These are phyloP conservation scores for Teunomyces kruisii DNA, from an alignment of 805 yeast genomes.

Conservation along the genomic window DNA sequence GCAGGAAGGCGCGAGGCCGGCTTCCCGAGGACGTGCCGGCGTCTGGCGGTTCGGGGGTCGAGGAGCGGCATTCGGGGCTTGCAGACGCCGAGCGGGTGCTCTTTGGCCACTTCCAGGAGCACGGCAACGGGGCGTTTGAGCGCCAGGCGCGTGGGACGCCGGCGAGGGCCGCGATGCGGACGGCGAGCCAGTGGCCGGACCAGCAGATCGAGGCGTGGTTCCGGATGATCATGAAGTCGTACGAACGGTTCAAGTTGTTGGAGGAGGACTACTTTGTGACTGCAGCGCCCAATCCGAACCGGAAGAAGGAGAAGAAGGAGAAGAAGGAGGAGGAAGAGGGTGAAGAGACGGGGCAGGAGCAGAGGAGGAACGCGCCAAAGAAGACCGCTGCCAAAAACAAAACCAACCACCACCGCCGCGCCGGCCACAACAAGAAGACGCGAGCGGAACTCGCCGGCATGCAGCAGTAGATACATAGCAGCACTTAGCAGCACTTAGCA, in stretches of 20 bases:
- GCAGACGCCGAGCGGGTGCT: slow-evolving; percentile 54
- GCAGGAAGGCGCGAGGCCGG: slow-evolving; percentile 10
- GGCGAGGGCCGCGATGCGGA: slow-evolving; percentile 51
- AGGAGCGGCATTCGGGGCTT: slow-evolving; percentile 18
- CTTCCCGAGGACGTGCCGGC: slow-evolving; percentile 25
- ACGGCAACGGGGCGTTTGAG: slow-evolving; percentile 44
- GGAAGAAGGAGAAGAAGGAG: slow-evolving; percentile 1
- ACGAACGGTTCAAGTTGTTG: slow-evolving; percentile 56
- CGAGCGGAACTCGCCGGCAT: slow-evolving; percentile 24
- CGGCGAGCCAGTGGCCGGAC: slow-evolving; percentile 69
- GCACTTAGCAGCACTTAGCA: too few relatives aligned
- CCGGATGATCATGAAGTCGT: slow-evolving; percentile 65
- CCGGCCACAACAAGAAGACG: slow-evolving; percentile 59
- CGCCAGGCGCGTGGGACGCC: slow-evolving; percentile 51
- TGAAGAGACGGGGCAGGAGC: too few relatives aligned
- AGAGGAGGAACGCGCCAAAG: slow-evolving; percentile 8
- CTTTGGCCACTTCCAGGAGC: slow-evolving; percentile 52
- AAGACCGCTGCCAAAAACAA: slow-evolving; percentile 43
- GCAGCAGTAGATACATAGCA: too few relatives aligned
- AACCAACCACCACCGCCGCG: slow-evolving; percentile 67
- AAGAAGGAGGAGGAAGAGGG: background rate
- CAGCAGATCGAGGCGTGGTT: slow-evolving; percentile 96
- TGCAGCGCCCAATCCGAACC: slow-evolving; percentile 16
- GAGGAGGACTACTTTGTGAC: slow-evolving; percentile 55
- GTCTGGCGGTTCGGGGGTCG: slow-evolving; percentile 21